Evolutionary conservation across 1,284 basidiomycete species (phyloP).

Genomic region (Cryptococcus sp.): DNA sequence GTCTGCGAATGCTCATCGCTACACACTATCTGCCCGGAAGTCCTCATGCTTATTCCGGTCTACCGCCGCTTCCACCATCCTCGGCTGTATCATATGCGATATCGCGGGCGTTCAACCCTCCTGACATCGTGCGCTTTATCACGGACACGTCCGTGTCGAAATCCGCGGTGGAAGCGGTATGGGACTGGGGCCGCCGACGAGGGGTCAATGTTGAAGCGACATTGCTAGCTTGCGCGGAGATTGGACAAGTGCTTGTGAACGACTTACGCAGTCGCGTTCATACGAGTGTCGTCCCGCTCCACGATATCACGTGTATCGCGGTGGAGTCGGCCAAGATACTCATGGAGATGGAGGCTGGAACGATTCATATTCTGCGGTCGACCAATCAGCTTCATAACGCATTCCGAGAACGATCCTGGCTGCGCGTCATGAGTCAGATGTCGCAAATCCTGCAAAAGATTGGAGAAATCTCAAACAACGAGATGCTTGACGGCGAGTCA

Average conservation of each 20-base stretch:
- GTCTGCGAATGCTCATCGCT: constrained; percentile 38
- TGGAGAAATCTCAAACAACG: constrained; percentile 15
- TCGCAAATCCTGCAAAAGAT: constrained; percentile 25
- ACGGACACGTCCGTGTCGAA: constrained; percentile 16
- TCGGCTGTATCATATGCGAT: constrained; percentile 35
- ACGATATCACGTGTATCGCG: constrained; percentile 35
- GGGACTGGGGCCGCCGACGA: constrained; percentile 34
- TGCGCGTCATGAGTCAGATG: constrained; percentile 26
- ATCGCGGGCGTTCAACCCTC: constrained; percentile 30
- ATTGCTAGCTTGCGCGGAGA: constrained; percentile 30
- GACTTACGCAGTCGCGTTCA: constrained; percentile 5
- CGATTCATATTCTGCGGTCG: constrained; percentile 22
- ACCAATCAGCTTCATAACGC: constrained; percentile 22
- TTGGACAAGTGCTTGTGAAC: constrained; percentile 21
- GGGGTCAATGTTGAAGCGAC: constrained; percentile 34
- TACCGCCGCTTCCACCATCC: constrained; percentile 19
- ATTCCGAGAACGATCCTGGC: constrained; percentile 28
- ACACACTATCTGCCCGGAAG: constrained; percentile 41
- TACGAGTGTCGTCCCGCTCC: constrained; percentile 28
- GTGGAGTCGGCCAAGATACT: constrained; percentile 43
- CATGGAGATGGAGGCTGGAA: constrained; percentile 44
- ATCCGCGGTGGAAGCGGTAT: constrained; percentile 30
- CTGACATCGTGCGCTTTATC: constrained; percentile 37
- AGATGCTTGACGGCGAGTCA: constrained; percentile 25
- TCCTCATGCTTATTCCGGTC: constrained; percentile 25